Evolutionary conservation across 192 early-diverging fungal genomes (phyloP), one percentile per base, ranked within the genome.

Genomic region (Haplosporangium gracile): DNA sequence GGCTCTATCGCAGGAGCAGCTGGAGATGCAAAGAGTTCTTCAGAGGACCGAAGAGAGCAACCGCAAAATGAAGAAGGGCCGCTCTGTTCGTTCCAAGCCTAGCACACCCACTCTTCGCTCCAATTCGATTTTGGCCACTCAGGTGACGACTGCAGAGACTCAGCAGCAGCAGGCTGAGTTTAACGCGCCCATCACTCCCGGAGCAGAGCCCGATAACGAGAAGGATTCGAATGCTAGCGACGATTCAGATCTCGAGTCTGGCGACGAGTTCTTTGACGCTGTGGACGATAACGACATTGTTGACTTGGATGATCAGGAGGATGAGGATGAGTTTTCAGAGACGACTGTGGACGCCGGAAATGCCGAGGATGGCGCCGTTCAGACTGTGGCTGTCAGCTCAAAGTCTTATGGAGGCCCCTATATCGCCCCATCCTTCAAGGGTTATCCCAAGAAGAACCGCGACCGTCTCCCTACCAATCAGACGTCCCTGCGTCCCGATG

Each of bases 181-280:
- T 68, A 39, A 9, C 11, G 42, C 26, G 0, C 11, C 63, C 8
- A 20, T 49, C 15, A 36, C 16, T 13, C 9, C 5, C 11, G 36
- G 70, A 9, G 18, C 20, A 2, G 45, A 49, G 32, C 9, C 16
- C 24, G 38, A 22, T 18, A 6, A 65, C 40, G 75, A 77, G 3
- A 53, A 76, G 22, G 36, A 70, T 24, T 65, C 74, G 22, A 70
- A 76, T 74, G 34, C 18, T 9, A 72, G 74, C 42, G 76, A 51
- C 65, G 74, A 72, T 9, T 85, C 83, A 1, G 83, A 85, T 57
- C 60, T 70, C 60, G 83, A 85, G 70, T 90, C 89, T 45, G 92
- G 87, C 2, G 94, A 95, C 68, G 92, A 94, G 85, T 95, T 95
- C 86, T 95, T 92, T 89, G 93, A 95, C 76, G 91, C 93, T 2